Conservation (phyloP, 495 filamentous ascomycete genomes). For the Tuber calosporum region DNA sequence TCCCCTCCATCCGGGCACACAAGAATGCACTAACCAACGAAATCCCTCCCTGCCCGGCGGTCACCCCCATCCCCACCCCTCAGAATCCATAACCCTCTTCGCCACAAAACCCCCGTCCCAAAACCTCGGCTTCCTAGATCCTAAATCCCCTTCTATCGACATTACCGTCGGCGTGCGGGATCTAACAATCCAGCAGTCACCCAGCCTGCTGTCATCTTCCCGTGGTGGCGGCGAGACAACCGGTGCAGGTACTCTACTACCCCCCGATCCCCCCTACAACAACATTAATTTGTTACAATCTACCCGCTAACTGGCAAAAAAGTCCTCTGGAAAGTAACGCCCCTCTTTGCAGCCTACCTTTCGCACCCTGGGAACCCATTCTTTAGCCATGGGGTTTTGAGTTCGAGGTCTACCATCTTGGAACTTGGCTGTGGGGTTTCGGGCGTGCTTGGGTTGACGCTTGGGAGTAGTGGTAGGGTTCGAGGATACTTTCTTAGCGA, state of each 20-base stretch:
- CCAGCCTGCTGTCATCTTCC: conserved; percentile 67
- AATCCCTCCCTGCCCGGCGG: background rate
- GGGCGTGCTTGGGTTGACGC: conserved; percentile 59
- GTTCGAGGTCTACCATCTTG: conserved; percentile 53
- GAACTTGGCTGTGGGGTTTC: conserved; percentile 88
- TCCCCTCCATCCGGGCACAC: background rate
- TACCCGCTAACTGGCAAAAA: conserved; percentile 3
- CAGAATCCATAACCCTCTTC: conserved; percentile 84
- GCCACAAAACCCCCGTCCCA: conserved; percentile 64
- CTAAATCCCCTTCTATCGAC: conserved; percentile 57
- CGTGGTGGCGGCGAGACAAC: conserved; percentile 72
- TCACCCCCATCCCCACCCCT: background rate
- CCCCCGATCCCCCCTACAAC: background rate
- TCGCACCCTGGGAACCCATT: conserved; percentile 57
- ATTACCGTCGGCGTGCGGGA: conserved; percentile 62
- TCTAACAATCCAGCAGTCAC: conserved; percentile 77
- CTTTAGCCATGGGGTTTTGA: conserved; percentile 53
- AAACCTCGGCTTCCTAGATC: conserved; percentile 78
- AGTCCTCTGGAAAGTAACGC: conserved; percentile 92
- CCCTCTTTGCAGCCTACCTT: conserved; percentile 77
- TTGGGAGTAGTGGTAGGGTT: conserved; percentile 52
- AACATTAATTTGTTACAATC: conserved; percentile 2
- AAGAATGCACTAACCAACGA: background rate
- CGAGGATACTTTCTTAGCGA: conserved; percentile 72
- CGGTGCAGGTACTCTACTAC: conserved; percentile 60